phyloP scores from a whole-genome alignment of 1,139 yeast genomes.

The Groenewaldozyma sp. region DNA sequence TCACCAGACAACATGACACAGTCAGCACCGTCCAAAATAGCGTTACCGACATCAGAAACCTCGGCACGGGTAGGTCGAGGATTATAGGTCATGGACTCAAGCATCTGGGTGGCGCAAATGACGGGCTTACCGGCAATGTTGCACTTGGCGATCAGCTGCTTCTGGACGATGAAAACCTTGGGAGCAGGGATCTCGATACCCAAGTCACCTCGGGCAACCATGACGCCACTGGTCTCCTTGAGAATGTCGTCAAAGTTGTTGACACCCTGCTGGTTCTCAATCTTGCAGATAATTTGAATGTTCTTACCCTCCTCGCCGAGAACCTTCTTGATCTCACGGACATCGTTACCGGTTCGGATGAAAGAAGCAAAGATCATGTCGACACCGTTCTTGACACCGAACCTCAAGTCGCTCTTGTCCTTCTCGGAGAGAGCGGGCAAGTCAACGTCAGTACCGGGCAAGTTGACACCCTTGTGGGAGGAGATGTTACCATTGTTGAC shows the following conservation, averaged over 20 bases:
- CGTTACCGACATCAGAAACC: slow-evolving; percentile 98
- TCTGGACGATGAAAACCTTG: slow-evolving; percentile 96
- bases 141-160: slow-evolving; percentile 98
- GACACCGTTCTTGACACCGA: slow-evolving; percentile 95
- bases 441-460: slow-evolving; percentile 98
- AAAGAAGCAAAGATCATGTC: slow-evolving; percentile 98
- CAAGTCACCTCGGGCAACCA: slow-evolving; percentile 99
- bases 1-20: slow-evolving; percentile 99
- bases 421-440: slow-evolving; percentile 96
- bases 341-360: slow-evolving; percentile 90
- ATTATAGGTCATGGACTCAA: slow-evolving; percentile 98
- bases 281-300: slow-evolving; percentile 92
- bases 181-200: slow-evolving; percentile 99
- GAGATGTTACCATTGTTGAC: slow-evolving; percentile 92
- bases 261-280: slow-evolving; percentile 99
- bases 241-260: slow-evolving; percentile 97
- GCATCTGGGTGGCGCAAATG: slow-evolving; percentile 99
- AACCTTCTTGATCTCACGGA: slow-evolving; percentile 81
- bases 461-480: slow-evolving; percentile 97
- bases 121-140: slow-evolving; percentile 99
- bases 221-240: slow-evolving; percentile 94
- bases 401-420: slow-evolving; percentile 81
- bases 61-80: slow-evolving; percentile 99
- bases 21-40: slow-evolving; percentile 98
- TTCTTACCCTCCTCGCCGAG: slow-evolving; percentile 95